Base-by-base conservation (phyloP, 345 rosid genomes). In the Tarenaya hassleriana region DNA sequence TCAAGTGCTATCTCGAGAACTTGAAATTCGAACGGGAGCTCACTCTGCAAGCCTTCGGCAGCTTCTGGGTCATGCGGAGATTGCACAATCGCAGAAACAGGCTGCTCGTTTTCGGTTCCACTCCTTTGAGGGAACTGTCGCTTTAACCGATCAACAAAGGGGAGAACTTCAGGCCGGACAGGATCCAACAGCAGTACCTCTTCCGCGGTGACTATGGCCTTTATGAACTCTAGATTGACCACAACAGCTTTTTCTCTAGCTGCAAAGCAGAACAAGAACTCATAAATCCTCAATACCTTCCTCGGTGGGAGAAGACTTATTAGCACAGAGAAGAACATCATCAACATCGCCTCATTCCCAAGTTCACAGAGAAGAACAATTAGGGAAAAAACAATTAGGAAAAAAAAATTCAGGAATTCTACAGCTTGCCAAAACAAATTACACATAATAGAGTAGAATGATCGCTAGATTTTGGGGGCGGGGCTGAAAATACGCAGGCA, bases 1-100 rank as follows among this genome's bases (percentile, higher is more conserved):
- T 92, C 96, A 1, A 92, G 69, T 17, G 98, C 98, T 52, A 85
- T 81, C 81, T 92, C 98, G 35, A 92, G 82, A 60, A 92, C 95
- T 69, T 84, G 94, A 74, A 92, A 81, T 68, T 88, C 98, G 50
- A 92, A 92, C 10, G 95, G 96, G 47, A 87, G 98, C 68, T 87
- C 95, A 56, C 74, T 62, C 52, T 84, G 90, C 52, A 77, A 67
- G 8, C 96, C 84, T 61, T 87, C 96, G 34, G 38, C 80, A 18
- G 82, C 84, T 66, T 84, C 95, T 0, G 83, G 82, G 50, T 67
- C 67, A 58, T 81, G 86, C 35, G 70, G 31, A 80, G 81, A 72
- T 8, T 60, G 77, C 17, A 69, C 70, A 37, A 73, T 73, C 0
- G 68, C 45, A 39, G 84, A 59, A 63, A 62, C 73, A 29, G 66